Evolutionary conservation across 2,329 filamentous ascomycete genomes (phyloP).

Genomic region (Raffaelea arxii): DNA sequence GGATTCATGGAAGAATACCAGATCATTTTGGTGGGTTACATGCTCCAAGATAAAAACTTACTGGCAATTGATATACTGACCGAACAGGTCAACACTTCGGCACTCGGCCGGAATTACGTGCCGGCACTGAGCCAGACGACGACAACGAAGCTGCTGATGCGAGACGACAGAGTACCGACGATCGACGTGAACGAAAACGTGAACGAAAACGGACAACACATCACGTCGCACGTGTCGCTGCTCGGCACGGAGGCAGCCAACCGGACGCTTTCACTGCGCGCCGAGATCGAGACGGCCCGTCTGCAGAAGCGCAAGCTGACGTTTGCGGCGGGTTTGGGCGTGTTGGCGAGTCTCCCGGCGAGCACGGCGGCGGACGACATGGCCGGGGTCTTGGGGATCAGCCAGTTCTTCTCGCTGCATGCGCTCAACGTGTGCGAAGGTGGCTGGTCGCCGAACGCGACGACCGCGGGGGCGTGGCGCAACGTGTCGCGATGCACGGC

Average conservation of each 20-base stretch:
- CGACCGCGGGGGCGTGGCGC: slow-evolving; percentile 12
- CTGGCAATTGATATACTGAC: background rate
- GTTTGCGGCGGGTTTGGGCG: slow-evolving; percentile 12
- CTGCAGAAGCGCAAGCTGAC: slow-evolving; percentile 8
- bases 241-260: background rate
- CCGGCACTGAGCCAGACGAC: slow-evolving; percentile 4
- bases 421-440: slow-evolving; percentile 21
- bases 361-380: slow-evolving; percentile 15
- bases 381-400: slow-evolving; percentile 19
- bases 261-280: background rate
- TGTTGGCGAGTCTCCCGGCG: slow-evolving; percentile 13
- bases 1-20: slow-evolving; percentile 28
- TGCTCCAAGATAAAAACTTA: background rate
- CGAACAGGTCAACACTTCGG: slow-evolving; percentile 30
- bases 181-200: too few relatives aligned
- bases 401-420: slow-evolving; percentile 24
- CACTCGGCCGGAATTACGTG: slow-evolving; percentile 28
- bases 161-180: background rate
- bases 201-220: slow-evolving; percentile 11
- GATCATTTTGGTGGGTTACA: slow-evolving; percentile 25
- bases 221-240: background rate
- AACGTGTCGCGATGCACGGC: slow-evolving; percentile 17
- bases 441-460: slow-evolving; percentile 17
- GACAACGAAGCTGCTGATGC: slow-evolving; percentile 2
- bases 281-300: slow-evolving; percentile 5